Percentiles rank a stretch among this genome's conserved stretches.
Evolutionary conservation across 305 asterid genomes (phyloP).

Genomic region (Petunia hybrid): DNA sequence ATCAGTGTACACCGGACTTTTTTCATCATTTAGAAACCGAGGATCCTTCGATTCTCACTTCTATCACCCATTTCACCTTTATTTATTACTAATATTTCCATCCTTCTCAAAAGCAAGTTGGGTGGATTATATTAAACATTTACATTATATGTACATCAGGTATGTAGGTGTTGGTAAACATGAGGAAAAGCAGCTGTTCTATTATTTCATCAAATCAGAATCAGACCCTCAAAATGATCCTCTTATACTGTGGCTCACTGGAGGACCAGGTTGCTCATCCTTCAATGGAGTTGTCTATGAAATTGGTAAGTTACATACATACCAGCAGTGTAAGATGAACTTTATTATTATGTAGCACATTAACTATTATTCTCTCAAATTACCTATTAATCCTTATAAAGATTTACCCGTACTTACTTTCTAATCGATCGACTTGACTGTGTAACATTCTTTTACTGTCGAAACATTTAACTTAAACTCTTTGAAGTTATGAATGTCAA

Average conservation of each 20-base stretch:
- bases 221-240: conserved; percentile 25
- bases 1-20: too few species aligned
- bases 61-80: too few species aligned
- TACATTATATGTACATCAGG: conserved; percentile 16
- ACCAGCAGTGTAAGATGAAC: too few species aligned
- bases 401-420: too few species aligned
- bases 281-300: conserved; percentile 34
- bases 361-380: too few species aligned
- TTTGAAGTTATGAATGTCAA: background rate
- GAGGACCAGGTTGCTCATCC: conserved; percentile 45
- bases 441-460: background rate
- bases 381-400: too few species aligned
- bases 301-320: conserved; percentile 27
- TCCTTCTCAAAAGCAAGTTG: background rate
- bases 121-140: background rate
- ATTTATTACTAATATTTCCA: too few species aligned
- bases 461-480: background rate
- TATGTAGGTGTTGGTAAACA: conserved; percentile 38
- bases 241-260: conserved; percentile 35
- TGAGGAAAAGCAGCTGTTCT: conserved; percentile 36
- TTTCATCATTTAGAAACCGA: too few species aligned
- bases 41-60: too few species aligned
- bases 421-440: background rate
- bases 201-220: conserved; percentile 40
- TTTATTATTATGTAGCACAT: too few species aligned